Percentiles rank a stretch among this genome's conserved stretches.
Evolutionary conservation across 768 basidiomycete genomes (phyloP).

Genomic region (Gautieria morchelliformis): DNA sequence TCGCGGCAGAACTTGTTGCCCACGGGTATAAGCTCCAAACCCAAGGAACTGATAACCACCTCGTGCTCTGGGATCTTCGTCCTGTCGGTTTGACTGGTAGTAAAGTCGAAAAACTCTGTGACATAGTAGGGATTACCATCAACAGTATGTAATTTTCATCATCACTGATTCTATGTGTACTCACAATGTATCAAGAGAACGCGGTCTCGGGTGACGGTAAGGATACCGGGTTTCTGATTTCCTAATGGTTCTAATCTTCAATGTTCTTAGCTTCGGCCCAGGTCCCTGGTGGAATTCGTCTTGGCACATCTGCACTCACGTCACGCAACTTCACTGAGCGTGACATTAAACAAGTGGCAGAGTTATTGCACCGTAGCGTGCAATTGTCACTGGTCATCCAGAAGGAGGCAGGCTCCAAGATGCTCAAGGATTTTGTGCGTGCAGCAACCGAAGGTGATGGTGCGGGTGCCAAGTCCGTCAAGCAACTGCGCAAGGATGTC

Average conservation of each 20-base stretch:
- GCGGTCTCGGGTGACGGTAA: slow-evolving; percentile 86
- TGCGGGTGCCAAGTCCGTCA: slow-evolving; percentile 60
- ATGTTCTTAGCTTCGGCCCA: slow-evolving; percentile 56
- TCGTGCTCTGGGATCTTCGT: slow-evolving; percentile 95
- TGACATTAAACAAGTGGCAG: slow-evolving; percentile 80
- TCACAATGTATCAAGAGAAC: slow-evolving; percentile 50
- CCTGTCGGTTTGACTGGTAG: slow-evolving; percentile 94
- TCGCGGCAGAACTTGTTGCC: slow-evolving; percentile 60
- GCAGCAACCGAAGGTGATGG: slow-evolving; percentile 63
- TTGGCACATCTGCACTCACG: slow-evolving; percentile 90
- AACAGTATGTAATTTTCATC: slow-evolving; percentile 54
- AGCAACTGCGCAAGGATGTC: slow-evolving; percentile 73
- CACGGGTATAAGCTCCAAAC: slow-evolving; percentile 96
- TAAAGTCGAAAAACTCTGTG: slow-evolving; percentile 98
- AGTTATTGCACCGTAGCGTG: slow-evolving; percentile 89
- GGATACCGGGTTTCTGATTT: slow-evolving; percentile 9
- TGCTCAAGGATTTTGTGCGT: slow-evolving; percentile 92
- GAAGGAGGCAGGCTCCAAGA: slow-evolving; percentile 89
- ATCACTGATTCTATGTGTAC: not conserved
- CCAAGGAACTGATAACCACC: slow-evolving; percentile 93
- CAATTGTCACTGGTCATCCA: slow-evolving; percentile 85
- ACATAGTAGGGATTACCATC: slow-evolving; percentile 92
- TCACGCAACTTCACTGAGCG: slow-evolving; percentile 87
- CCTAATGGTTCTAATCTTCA: not conserved
- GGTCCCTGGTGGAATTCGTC: slow-evolving; percentile 92